Conservation (phyloP, 2,329 filamentous ascomycete genomes). For the Aspergillus novoparasiticus region DNA sequence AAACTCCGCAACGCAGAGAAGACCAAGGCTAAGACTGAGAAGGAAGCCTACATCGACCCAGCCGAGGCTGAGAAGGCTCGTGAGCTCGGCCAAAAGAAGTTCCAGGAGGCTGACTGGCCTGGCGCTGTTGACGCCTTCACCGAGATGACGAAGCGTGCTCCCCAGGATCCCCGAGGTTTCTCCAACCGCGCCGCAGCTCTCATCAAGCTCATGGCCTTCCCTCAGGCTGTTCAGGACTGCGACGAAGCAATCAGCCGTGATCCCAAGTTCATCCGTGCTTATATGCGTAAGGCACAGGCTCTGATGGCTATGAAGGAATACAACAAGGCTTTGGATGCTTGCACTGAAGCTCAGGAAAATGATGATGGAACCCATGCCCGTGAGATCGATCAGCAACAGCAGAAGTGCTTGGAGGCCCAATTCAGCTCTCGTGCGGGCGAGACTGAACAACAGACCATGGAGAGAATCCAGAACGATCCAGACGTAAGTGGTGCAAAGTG, state of each 20-base stretch:
- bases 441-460: slow-evolving; percentile 92
- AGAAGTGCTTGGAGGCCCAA: slow-evolving; percentile 89
- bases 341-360: slow-evolving; percentile 75
- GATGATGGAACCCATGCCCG: slow-evolving; percentile 81
- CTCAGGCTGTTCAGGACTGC: slow-evolving; percentile 89
- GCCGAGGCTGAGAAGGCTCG: slow-evolving; percentile 93
- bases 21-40: slow-evolving; percentile 74
- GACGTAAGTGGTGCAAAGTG: slow-evolving; percentile 62
- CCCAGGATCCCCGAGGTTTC: slow-evolving; percentile 90
- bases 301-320: slow-evolving; percentile 98
- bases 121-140: slow-evolving; percentile 90
- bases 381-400: slow-evolving; percentile 91
- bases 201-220: slow-evolving; percentile 95
- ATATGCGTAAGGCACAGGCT: slow-evolving; percentile 93
- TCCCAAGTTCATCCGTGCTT: slow-evolving; percentile 88
- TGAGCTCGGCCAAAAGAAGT: slow-evolving; percentile 92
- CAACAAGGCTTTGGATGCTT: slow-evolving; percentile 89
- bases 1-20: slow-evolving; percentile 93
- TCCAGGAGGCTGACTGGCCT: slow-evolving; percentile 96
- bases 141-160: slow-evolving; percentile 96
- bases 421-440: slow-evolving; percentile 90
- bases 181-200: slow-evolving; percentile 96
- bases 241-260: slow-evolving; percentile 89
- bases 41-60: slow-evolving; percentile 81
- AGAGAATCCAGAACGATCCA: slow-evolving; percentile 85